Base-by-base conservation (phyloP, 2,329 filamentous ascomycete species). In the Penicillium sp. region DNA sequence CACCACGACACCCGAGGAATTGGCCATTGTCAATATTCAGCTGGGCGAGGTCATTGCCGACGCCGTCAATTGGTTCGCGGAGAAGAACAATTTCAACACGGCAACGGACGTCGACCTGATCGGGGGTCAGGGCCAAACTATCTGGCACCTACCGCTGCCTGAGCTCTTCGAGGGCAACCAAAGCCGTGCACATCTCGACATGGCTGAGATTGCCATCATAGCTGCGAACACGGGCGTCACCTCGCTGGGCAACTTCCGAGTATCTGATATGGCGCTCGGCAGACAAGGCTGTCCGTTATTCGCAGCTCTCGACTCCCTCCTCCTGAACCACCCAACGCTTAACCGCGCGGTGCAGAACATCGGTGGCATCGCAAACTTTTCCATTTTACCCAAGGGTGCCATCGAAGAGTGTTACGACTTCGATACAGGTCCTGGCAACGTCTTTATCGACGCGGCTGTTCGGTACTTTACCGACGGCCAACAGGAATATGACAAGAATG, bases 321-420 rank as follows among this genome's bases (percentile, higher is more conserved):
- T 81, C n/a, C 68, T 81, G 24, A 75, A 76, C 55, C 77, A 81
- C 57, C 74, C 78, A 1, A 75, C 63, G 18, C 78, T 78, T 61
- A 69, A 79, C 18, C 73, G 80, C 33, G 78, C 76, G 3, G 81
- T 78, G 62, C 76, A 82, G 60, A 81, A 81, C 58, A 81, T 82
- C 49, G 78, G 78, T 47, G 78, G 79, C 47, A 80, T 82, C 40
- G 76, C 75, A 27, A 82, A 78, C 57, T 74, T 82, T 31, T 81
- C 75, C 65, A 80, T 82, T 64, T 77, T 82, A 45, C 78, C 77
- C 6, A 72, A 75, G 2, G 58, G 58, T 44, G 44, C 35, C 23
- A 24, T 41, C 12, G 37, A 44, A 18, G 33, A 50, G 18, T 29
- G 39, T 12, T 53, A 50, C 23, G 51, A 53, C 58, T 76, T 78